Evolutionary conservation across 257 asterid genomes (phyloP).

Genomic region (Striga asiatica): DNA sequence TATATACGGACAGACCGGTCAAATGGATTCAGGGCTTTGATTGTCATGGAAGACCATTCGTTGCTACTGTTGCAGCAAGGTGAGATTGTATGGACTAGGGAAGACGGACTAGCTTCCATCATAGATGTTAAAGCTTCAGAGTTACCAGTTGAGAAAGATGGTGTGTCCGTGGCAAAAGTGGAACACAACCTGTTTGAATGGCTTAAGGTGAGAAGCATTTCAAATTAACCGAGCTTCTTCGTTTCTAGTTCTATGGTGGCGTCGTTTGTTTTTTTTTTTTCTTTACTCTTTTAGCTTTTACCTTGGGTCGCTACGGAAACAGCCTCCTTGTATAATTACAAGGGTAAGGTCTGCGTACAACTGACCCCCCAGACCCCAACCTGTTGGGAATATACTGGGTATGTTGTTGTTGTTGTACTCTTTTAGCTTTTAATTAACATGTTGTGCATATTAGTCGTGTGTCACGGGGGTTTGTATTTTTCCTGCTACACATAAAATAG

Average conservation of each 20-base stretch:
- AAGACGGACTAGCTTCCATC: slow-evolving; percentile 92
- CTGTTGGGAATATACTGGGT: too few species aligned
- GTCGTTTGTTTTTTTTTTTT: neutral
- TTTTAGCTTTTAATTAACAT: slow-evolving; percentile 7
- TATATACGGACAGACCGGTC: slow-evolving; percentile 80
- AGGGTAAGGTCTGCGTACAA: too few species aligned
- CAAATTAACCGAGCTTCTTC: neutral
- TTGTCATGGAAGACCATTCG: slow-evolving; percentile 97
- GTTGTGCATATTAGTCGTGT: neutral
- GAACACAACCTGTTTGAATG: slow-evolving; percentile 88
- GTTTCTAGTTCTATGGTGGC: too few species aligned
- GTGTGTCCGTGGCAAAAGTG: slow-evolving; percentile 92
- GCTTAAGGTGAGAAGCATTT: slow-evolving; percentile 62
- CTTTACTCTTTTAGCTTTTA: too few species aligned
- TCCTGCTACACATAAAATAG: slow-evolving; percentile 4
- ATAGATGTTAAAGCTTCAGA: slow-evolving; percentile 81
- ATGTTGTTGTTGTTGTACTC: too few species aligned
- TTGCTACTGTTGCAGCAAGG: slow-evolving; percentile 80
- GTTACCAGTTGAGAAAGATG: slow-evolving; percentile 79
- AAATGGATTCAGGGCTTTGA: slow-evolving; percentile 85
- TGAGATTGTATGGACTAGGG: slow-evolving; percentile 87
- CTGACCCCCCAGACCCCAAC: too few species aligned
- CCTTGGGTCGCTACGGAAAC: too few species aligned
- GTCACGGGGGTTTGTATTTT: neutral
- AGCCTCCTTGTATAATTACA: too few species aligned